Evolutionary conservation across 2,329 filamentous ascomycete species (phyloP).

Genomic region (Aspergillus jensenii): DNA sequence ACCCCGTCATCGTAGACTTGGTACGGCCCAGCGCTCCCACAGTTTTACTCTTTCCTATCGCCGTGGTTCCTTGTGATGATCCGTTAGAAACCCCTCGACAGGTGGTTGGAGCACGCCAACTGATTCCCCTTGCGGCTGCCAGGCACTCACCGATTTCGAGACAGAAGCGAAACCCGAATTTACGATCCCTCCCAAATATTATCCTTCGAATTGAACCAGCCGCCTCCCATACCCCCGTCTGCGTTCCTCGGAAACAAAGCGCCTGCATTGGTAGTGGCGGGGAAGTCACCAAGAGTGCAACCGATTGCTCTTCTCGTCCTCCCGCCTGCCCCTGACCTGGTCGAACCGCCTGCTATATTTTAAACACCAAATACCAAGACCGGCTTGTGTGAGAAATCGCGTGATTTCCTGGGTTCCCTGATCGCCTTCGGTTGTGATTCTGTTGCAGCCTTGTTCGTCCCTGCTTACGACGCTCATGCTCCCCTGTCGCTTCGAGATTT

Average conservation of each 20-base stretch:
- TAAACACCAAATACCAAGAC: neutral
- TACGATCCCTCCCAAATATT: neutral
- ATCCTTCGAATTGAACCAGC: neutral
- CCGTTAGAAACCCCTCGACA: neutral
- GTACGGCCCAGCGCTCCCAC: neutral
- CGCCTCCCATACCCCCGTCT: neutral
- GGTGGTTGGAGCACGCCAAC: neutral
- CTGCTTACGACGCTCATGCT: slow-evolving; percentile 14
- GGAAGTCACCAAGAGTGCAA: slow-evolving; percentile 7
- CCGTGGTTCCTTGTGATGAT: slow-evolving; percentile 1
- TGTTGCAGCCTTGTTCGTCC: slow-evolving; percentile 1
- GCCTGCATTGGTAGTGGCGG: slow-evolving; percentile 11
- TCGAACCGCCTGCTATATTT: slow-evolving; percentile 3
- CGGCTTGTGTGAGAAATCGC: neutral
- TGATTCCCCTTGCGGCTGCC: neutral
- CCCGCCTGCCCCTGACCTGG: slow-evolving; percentile 14
- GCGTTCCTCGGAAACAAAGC: slow-evolving; percentile 8
- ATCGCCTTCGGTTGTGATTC: neutral
- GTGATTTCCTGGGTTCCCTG: neutral
- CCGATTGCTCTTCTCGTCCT: slow-evolving; percentile 4
- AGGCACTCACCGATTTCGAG: neutral
- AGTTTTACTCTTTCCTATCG: neutral
- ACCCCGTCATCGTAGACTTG: neutral
- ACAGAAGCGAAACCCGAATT: neutral
- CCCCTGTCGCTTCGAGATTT: slow-evolving; percentile 15